phyloP scores from a whole-genome alignment of 257 asterid species.

The Anisodus acutangulus region DNA sequence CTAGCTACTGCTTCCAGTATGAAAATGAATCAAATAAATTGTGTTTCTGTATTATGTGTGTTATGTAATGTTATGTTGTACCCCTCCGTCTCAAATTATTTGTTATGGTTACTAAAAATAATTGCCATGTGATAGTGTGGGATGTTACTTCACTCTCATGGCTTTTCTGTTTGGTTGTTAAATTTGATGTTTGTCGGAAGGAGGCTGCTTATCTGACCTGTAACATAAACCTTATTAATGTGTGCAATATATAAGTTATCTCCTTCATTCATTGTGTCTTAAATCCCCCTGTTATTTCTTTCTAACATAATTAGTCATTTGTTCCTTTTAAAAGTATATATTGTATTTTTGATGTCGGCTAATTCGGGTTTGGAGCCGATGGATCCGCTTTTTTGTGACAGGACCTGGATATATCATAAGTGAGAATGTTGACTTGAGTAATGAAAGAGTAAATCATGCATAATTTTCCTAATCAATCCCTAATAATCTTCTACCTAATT shows the following conservation, averaged over 20 bases:
- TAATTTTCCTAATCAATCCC: no score
- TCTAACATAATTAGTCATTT: neutral
- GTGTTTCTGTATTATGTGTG: neutral
- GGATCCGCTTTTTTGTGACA: no score
- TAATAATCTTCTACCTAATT: no score
- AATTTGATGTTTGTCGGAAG: neutral
- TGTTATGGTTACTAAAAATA: no score
- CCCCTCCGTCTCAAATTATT: no score
- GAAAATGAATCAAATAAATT: neutral
- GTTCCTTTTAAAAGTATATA: neutral
- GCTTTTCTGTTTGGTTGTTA: conserved; percentile 4
- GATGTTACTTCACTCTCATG: neutral
- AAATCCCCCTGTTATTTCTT: neutral
- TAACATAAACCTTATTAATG: neutral
- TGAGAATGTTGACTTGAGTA: no score
- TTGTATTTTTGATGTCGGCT: neutral
- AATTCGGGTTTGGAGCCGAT: neutral
- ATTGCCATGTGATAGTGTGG: neutral
- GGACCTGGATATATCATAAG: no score
- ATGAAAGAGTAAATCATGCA: no score
- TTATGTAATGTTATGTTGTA: neutral
- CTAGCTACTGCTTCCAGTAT: neutral
- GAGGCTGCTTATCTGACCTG: neutral
- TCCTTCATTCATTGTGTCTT: neutral
- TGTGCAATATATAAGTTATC: conserved; percentile 2